These are phyloP conservation scores for Taiozyma onychis DNA, from an alignment of 1,139 yeast genomes.

Conservation along the genomic window DNA sequence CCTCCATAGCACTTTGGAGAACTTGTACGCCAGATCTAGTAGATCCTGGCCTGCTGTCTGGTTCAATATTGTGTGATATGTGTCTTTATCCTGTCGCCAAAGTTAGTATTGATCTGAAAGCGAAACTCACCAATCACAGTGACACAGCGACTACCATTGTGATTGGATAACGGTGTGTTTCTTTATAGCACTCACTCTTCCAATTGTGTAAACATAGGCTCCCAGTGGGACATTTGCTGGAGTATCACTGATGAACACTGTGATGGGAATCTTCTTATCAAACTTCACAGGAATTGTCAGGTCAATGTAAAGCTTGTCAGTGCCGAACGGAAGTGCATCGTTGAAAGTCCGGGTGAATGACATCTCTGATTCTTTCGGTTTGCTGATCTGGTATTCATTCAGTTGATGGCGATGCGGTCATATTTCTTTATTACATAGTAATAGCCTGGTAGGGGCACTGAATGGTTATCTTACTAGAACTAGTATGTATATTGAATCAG, in stretches of 20 bases:
- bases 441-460: neutral
- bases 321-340: slow-evolving; percentile 1
- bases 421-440: too few relatives aligned
- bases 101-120: neutral
- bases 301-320: slow-evolving; percentile 1
- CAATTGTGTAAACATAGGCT: slow-evolving; percentile 17
- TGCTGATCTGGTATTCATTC: too few relatives aligned
- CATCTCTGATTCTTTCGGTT: neutral
- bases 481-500: neutral
- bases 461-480: neutral
- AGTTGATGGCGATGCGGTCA: too few relatives aligned
- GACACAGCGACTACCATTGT: too few relatives aligned
- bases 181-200: slow-evolving; percentile 5
- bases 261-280: slow-evolving; percentile 7
- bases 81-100: slow-evolving; percentile 21
- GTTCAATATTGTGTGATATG: slow-evolving; percentile 31
- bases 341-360: neutral
- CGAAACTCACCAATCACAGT: too few relatives aligned
- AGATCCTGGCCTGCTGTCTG: slow-evolving; percentile 28
- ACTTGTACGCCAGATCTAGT: slow-evolving; percentile 31
- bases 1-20: slow-evolving; percentile 30
- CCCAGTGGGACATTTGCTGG: slow-evolving; percentile 5
- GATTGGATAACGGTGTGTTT: neutral
- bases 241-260: slow-evolving; percentile 6
- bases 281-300: slow-evolving; percentile 5